A percentile compares a stretch with the other conserved stretches of the same genome.
phyloP scores from a whole-genome alignment of 306 rosid species.

The Boehmeria nivea region DNA sequence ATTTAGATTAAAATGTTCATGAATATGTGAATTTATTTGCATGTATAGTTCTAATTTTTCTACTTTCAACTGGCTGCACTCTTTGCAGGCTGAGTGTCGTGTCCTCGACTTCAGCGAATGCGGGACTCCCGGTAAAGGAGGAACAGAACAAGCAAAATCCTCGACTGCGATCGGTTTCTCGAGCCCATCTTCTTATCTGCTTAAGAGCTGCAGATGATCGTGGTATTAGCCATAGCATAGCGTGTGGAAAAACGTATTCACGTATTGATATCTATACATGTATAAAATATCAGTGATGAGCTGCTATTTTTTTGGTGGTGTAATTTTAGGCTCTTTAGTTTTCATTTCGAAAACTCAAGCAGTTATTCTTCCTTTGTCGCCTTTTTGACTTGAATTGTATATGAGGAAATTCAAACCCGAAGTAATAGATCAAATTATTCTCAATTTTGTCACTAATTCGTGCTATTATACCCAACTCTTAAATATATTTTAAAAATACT shows the following conservation, averaged over 20 bases:
- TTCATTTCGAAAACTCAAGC: neutral
- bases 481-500: too few relatives aligned
- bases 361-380: neutral
- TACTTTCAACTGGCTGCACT: neutral
- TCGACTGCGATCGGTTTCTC: conserved; percentile 38
- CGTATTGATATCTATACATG: conserved; percentile 1
- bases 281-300: neutral
- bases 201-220: conserved; percentile 70
- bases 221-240: neutral
- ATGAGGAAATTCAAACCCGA: conserved; percentile 7
- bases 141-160: conserved; percentile 43
- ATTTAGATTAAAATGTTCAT: too few relatives aligned
- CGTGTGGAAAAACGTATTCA: neutral
- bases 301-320: neutral
- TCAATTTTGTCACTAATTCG: neutral
- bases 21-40: too few relatives aligned
- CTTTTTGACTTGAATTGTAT: conserved; percentile 2
- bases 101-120: conserved; percentile 92
- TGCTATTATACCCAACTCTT: too few relatives aligned
- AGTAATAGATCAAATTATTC: neutral
- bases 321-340: neutral
- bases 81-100: conserved; percentile 69
- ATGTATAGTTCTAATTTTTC: neutral
- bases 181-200: conserved; percentile 70
- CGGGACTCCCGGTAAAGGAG: conserved; percentile 62